These are phyloP conservation scores for Russula olivacea DNA, from an alignment of 768 basidiomycete species.

Conservation along the genomic window DNA sequence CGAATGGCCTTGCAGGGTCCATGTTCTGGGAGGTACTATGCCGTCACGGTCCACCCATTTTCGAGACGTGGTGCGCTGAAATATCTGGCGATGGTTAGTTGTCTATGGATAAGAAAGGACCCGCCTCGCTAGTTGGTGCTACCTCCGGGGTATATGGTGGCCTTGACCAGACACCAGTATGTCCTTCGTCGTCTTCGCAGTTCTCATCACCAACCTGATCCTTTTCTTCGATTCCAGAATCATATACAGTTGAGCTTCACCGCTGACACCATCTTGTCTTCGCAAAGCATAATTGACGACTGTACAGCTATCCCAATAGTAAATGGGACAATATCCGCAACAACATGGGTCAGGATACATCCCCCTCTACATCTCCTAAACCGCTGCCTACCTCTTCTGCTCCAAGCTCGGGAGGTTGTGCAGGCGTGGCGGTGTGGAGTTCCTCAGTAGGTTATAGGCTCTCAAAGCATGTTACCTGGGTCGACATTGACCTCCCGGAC, in stretches of 20 bases:
- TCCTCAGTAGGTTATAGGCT: slow-evolving; percentile 34
- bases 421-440: slow-evolving; percentile 45
- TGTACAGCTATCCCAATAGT: slow-evolving; percentile 40
- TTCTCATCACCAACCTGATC: background rate
- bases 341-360: slow-evolving; percentile 45
- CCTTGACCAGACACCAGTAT: slow-evolving; percentile 49
- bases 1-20: background rate
- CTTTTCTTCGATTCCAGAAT: slow-evolving; percentile 36
- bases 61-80: slow-evolving; percentile 13
- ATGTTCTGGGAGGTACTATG: background rate
- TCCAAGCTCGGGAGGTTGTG: slow-evolving; percentile 33
- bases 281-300: background rate
- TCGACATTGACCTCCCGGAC: background rate
- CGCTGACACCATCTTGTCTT: background rate
- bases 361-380: slow-evolving; percentile 26
- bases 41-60: background rate
- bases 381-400: slow-evolving; percentile 29
- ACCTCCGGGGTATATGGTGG: slow-evolving; percentile 43
- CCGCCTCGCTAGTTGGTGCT: slow-evolving; percentile 52
- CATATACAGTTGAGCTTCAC: slow-evolving; percentile 45
- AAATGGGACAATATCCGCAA: background rate
- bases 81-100: background rate
- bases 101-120: slow-evolving; percentile 32
- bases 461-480: background rate
- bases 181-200: background rate